Evolutionary conservation across 2,329 filamentous ascomycete species (phyloP), one percentile per base, ranked within the genome.

Genomic region (Lachnellula suecica): DNA sequence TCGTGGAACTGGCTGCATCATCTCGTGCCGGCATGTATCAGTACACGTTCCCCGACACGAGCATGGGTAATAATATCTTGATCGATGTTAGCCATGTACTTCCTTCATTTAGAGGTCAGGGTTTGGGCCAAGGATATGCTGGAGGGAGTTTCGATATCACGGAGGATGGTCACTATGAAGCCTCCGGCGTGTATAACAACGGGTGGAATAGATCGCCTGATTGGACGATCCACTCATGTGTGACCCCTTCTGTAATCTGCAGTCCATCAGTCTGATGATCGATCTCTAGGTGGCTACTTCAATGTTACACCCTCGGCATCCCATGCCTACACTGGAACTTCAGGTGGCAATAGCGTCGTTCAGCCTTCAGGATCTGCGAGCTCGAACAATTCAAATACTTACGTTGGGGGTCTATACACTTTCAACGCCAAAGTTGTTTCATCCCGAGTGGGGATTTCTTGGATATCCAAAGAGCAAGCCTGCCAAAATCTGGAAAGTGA

Each of bases 181-280:
- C 84, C 0, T 75, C 71, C 34, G 84, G 84, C 0, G 78, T 77
- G 0, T 88, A 87, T 63, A 77, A 87, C 48, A 85, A 85, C 63
- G 83, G 84, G 13, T 87, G 84, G 84, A 88, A 87, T 53, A 71
- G 78, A 29, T 76, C 83, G 2, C 82, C 79, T 0, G 69, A 83
- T 44, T 88, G 82, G 82, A 81, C 72, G 0, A 79, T 85, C 13
- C 81, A 80, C 62, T 83, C 83, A 65, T 88, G 85, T 63, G 7
- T 48, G 56, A n/a, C n/a, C n/a, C n/a, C n/a, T n/a, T n/a, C n/a
- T n/a, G n/a, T n/a, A n/a, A n/a, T n/a, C n/a, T n/a, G n/a, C n/a
- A n/a, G n/a, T n/a, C n/a, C n/a, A n/a, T n/a, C n/a, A n/a, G n/a
- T n/a, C n/a, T n/a, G n/a, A n/a, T n/a, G n/a, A n/a, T n/a, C 31